Evolutionary conservation across 2,329 filamentous ascomycete genomes (phyloP).

Genomic region (Whalleya microplaca): DNA sequence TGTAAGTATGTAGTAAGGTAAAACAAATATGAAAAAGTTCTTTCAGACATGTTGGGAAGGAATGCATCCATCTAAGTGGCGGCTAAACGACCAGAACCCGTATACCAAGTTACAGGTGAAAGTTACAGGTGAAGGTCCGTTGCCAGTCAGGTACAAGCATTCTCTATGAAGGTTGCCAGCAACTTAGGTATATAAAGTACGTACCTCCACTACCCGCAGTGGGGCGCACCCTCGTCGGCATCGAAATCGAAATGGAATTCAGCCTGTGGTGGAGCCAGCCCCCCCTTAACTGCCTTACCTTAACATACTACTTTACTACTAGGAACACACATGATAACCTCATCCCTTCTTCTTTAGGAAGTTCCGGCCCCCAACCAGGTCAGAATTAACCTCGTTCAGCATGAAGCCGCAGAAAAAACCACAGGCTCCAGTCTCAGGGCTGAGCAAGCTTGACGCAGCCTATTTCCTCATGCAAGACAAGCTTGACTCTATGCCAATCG

Average conservation of each 20-base stretch:
- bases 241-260: not conserved
- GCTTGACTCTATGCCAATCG: conserved; percentile 28
- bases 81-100: not conserved
- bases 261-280: not conserved
- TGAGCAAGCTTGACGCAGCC: conserved; percentile 25
- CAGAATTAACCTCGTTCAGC: conserved; percentile 28
- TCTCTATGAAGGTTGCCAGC: no score
- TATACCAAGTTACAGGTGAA: no score
- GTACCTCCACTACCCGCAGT: not conserved
- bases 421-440: conserved; percentile 27
- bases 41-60: not conserved
- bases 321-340: not conserved
- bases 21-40: no score
- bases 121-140: no score
- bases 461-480: conserved; percentile 31
- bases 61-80: not conserved
- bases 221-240: not conserved
- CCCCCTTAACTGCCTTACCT: not conserved
- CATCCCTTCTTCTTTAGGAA: not conserved
- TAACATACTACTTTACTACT: not conserved
- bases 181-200: no score
- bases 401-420: conserved; percentile 26
- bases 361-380: conserved; percentile 23
- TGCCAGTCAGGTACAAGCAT: not conserved
- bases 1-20: no score